Conservation (phyloP, 345 rosid species). For the Eucalyptus camaldulensis region DNA sequence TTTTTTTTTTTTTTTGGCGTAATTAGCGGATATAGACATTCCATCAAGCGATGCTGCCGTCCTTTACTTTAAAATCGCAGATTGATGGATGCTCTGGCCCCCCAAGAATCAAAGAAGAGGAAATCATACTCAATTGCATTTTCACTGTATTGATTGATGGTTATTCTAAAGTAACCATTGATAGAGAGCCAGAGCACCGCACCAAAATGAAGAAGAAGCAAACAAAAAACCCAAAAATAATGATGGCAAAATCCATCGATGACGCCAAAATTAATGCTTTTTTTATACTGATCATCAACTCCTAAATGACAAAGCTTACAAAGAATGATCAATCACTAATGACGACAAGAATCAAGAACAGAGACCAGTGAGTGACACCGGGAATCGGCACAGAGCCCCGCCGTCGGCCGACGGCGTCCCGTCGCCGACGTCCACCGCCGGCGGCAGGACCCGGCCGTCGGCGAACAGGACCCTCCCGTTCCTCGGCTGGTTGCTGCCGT, state of each 20-base stretch:
- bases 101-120: neutral
- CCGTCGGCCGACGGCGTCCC: constrained; percentile 20
- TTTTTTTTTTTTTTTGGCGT: neutral
- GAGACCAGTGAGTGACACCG: constrained; percentile 63
- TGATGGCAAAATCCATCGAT: neutral
- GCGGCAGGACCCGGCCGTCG: constrained; percentile 81
- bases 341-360: constrained; percentile 8
- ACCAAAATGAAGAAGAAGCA: neutral
- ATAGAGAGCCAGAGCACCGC: neutral
- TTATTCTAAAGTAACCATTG: too few species aligned
- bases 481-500: neutral
- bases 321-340: neutral
- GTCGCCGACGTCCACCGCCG: constrained; percentile 13
- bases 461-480: constrained; percentile 56
- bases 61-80: neutral
- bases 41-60: neutral
- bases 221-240: neutral
- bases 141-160: neutral
- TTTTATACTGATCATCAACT: neutral
- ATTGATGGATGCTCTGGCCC: neutral
- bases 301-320: neutral
- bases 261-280: neutral
- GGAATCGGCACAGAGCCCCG: constrained; percentile 45
- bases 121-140: neutral
- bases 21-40: neutral